Base-by-base conservation (phyloP, 768 basidiomycete genomes). In the Boletus rubropictus region DNA sequence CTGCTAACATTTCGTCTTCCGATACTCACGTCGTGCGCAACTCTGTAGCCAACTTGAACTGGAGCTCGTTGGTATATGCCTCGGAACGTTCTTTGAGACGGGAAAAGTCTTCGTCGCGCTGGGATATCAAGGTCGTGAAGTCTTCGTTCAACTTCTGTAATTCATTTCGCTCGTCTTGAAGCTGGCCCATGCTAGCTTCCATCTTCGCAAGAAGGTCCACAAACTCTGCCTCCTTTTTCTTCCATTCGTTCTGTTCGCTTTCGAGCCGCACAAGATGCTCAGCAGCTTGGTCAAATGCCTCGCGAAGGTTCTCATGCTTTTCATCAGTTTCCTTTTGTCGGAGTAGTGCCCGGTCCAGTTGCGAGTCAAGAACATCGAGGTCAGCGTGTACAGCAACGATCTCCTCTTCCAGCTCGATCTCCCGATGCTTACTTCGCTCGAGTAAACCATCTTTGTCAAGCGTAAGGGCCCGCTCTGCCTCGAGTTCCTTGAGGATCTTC, bases 251-350 rank as follows among this genome's bases (percentile, higher is more conserved):
- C 59, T 87, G 81, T 56, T 91, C 85, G 49, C 71, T 67, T 68
- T 97, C 94, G 29, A 95, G 68, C 1, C 84, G 77, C 7, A 88
- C 83, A 22, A 94, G 78, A 61, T 93, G 90, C 52, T 90, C 85
- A 1, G 89, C 86, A 17, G 91, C 90, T 55, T 90, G 75, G 42
- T 89, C 84, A 61, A 92, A 91, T 14, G 83, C 85, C 40, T 76
- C 70, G 22, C 81, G 76, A 41, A 90, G 71, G 12, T 79, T 73
- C 48, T 82, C 80, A 49, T 88, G 79, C 58, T 87, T 88, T 64
- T 86, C 84, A 50, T 91, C 87, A 35, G 76, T 80, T 55, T 88
- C 81, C 63, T 84, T 88, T 65, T 90, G 86, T 35, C 84, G 72
- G 32, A 78, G 75, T 59, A 92, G 73, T 0, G 87, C 84, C 7